Conservation (phyloP, 139 green algal genomes). For the Edaphochlamys debaryana region DNA sequence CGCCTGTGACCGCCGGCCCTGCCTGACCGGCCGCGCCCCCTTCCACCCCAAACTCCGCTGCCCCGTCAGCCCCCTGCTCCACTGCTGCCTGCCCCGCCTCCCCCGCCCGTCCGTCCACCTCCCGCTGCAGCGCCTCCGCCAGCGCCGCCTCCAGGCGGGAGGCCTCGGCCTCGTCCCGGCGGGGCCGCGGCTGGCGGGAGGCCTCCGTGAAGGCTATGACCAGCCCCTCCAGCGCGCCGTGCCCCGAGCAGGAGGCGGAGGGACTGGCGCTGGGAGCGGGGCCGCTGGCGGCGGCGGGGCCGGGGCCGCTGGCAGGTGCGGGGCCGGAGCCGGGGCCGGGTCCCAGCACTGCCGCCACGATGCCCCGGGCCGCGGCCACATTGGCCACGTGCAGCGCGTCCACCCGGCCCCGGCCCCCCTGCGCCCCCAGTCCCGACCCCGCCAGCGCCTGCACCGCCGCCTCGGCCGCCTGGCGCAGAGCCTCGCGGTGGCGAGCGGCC, state of each 20-base stretch:
- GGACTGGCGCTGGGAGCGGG: no score
- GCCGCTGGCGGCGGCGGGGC: no score
- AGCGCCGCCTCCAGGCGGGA: neutral
- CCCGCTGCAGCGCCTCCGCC: neutral
- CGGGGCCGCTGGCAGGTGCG: no score
- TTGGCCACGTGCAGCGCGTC: neutral
- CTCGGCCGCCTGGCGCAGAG: neutral
- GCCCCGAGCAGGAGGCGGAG: no score
- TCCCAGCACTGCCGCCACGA: neutral
- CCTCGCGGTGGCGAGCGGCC: neutral
- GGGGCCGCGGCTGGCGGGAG: neutral
- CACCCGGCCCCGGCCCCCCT: no score
- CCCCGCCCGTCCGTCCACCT: no score
- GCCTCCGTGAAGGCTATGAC: neutral
- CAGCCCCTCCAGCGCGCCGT: neutral
- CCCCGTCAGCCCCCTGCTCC: no score
- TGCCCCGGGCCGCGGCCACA: neutral
- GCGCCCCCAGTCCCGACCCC: no score
- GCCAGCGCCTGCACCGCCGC: neutral
- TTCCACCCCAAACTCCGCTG: no score
- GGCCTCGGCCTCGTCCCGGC: neutral
- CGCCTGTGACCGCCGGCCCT: neutral
- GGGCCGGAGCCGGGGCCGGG: no score
- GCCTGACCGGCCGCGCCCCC: no score
- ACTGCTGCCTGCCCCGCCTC: no score